These are phyloP conservation scores for Rosa chinensis DNA, from an alignment of 306 rosid species.

Conservation along the genomic window DNA sequence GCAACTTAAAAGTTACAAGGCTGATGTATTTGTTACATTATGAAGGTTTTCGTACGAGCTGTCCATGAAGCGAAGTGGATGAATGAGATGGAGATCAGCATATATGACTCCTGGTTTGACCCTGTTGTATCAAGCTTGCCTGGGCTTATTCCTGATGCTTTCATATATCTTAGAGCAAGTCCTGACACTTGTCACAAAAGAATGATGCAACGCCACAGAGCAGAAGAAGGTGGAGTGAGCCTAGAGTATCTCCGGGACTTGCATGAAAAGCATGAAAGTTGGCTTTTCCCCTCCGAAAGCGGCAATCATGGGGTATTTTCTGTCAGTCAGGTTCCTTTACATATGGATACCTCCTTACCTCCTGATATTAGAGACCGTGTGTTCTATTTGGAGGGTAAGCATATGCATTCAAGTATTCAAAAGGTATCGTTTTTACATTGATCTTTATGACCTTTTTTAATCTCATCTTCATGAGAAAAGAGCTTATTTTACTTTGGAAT, in stretches of 20 bases:
- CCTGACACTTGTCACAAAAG: constrained; percentile 98
- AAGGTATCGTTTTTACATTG: constrained; percentile 51
- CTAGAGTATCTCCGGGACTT: constrained; percentile 77
- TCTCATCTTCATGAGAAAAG: not conserved
- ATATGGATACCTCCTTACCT: constrained; percentile 71
- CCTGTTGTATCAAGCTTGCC: constrained; percentile 95
- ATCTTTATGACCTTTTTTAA: constrained; percentile 15
- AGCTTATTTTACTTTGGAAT: constrained; percentile 22
- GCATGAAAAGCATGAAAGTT: constrained; percentile 97
- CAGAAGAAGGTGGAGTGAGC: constrained; percentile 89
- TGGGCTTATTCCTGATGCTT: constrained; percentile 93
- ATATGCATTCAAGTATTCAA: constrained; percentile 97
- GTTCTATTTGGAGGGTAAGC: constrained; percentile 89
- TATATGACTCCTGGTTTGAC: constrained; percentile 98
- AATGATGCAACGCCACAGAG: constrained; percentile 76
- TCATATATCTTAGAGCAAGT: constrained; percentile 97
- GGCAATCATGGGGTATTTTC: constrained; percentile 80
- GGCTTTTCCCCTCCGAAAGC: constrained; percentile 83
- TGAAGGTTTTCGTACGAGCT: constrained; percentile 92
- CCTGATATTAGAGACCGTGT: constrained; percentile 90
- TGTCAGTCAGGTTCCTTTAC: constrained; percentile 62
- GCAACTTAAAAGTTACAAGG: constrained; percentile 27
- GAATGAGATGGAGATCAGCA: constrained; percentile 99
- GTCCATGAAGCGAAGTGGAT: constrained; percentile 99
- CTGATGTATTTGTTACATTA: constrained; percentile 35